A percentile compares a stretch with the other conserved stretches of the same genome.
phyloP scores from a whole-genome alignment of 768 basidiomycete species.

The Crassisporium funariophilum region DNA sequence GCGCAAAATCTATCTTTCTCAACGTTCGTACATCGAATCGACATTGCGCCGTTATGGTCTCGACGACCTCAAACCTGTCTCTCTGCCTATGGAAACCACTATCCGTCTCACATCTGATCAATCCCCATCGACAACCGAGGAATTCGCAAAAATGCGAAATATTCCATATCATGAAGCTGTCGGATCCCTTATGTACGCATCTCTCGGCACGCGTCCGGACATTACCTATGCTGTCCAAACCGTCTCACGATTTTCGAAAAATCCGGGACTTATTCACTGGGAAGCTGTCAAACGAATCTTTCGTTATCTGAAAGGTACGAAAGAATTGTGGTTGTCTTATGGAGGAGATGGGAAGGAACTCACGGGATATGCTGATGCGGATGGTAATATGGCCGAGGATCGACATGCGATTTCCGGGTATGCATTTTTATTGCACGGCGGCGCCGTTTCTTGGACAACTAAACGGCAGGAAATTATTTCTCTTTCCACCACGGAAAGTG shows the following conservation, averaged over 20 bases:
- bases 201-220: conserved; percentile 32
- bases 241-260: conserved; percentile 27
- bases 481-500: conserved; percentile 31
- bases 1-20: conserved; percentile 17
- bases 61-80: conserved; percentile 24
- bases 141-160: conserved; percentile 19
- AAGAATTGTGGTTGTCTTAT: conserved; percentile 23
- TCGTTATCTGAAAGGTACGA: conserved; percentile 37
- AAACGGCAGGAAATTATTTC: conserved; percentile 32
- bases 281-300: conserved; percentile 38
- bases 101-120: conserved; percentile 13
- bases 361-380: conserved; percentile 21
- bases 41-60: conserved; percentile 27
- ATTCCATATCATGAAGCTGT: conserved; percentile 28
- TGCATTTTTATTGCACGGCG: conserved; percentile 29
- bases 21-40: conserved; percentile 30
- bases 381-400: conserved; percentile 21
- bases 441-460: conserved; percentile 34
- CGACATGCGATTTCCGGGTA: conserved; percentile 35
- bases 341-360: conserved; percentile 18
- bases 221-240: conserved; percentile 27
- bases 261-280: conserved; percentile 31
- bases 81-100: conserved; percentile 24
- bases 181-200: conserved; percentile 34
- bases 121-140: conserved; percentile 14